Percentiles rank a stretch among this genome's conserved stretches.
phyloP scores from a whole-genome alignment of 2,329 filamentous ascomycete species.

The Corinectria fuckeliana region DNA sequence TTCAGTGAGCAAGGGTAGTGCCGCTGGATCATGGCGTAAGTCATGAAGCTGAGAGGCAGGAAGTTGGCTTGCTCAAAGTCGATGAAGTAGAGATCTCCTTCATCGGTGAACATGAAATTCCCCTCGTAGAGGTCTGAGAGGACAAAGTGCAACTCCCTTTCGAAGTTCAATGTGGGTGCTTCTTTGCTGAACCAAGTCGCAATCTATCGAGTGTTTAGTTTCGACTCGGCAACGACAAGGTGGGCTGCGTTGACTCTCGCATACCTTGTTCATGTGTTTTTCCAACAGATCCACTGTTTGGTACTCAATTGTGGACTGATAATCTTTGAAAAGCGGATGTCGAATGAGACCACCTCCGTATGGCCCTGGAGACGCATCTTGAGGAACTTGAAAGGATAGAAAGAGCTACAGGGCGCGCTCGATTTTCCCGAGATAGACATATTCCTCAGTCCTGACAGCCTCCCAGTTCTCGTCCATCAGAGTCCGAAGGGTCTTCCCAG shows the following conservation, averaged over 20 bases:
- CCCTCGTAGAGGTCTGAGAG: slow-evolving; percentile 8
- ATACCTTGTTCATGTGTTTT: slow-evolving; percentile 9
- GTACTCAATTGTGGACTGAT: neutral
- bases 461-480: neutral
- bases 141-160: slow-evolving; percentile 6
- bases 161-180: neutral
- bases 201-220: neutral
- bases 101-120: slow-evolving; percentile 9
- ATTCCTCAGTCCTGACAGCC: neutral
- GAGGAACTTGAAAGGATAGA: slow-evolving; percentile 7
- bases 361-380: slow-evolving; percentile 1
- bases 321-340: slow-evolving; percentile 5
- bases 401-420: neutral
- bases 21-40: slow-evolving; percentile 9
- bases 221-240: neutral
- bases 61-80: slow-evolving; percentile 10
- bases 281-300: slow-evolving; percentile 1
- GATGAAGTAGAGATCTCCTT: slow-evolving; percentile 1
- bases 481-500: neutral
- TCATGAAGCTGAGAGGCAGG: slow-evolving; percentile 13
- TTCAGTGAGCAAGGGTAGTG: neutral
- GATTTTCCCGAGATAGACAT: neutral
- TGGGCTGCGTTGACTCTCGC: too few relatives aligned
- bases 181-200: neutral
- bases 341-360: slow-evolving; percentile 7